Evolutionary conservation across 257 asterid species (phyloP).

Genomic region (Solanum piurae): DNA sequence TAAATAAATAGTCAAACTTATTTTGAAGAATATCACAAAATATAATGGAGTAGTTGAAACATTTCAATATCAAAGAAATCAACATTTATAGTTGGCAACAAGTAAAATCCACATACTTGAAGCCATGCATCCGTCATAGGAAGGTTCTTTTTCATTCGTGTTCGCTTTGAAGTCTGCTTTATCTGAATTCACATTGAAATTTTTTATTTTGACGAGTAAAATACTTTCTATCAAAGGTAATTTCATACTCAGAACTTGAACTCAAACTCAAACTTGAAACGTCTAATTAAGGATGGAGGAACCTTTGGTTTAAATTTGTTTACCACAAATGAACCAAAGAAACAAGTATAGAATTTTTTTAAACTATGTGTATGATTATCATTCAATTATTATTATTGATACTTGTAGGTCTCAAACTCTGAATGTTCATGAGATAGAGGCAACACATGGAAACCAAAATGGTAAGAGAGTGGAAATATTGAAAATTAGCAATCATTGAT

Average conservation of each 20-base stretch:
- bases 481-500: background rate
- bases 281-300: background rate
- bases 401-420: background rate
- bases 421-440: background rate
- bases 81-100: background rate
- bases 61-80: background rate
- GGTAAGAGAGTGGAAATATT: background rate
- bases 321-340: background rate
- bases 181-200: background rate
- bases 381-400: background rate
- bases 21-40: background rate
- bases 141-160: background rate
- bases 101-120: background rate
- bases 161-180: accelerated
- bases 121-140: background rate
- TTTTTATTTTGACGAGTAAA: background rate
- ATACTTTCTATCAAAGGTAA: background rate
- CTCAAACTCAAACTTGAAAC: background rate
- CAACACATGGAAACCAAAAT: constrained; percentile 22
- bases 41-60: background rate
- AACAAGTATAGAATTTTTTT: background rate
- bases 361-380: background rate
- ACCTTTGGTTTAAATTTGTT: background rate
- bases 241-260: background rate
- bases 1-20: background rate